Evolutionary conservation across 148 eudicot species (phyloP), one percentile per base, ranked within the genome.

Genomic region (Drosera capensis): DNA sequence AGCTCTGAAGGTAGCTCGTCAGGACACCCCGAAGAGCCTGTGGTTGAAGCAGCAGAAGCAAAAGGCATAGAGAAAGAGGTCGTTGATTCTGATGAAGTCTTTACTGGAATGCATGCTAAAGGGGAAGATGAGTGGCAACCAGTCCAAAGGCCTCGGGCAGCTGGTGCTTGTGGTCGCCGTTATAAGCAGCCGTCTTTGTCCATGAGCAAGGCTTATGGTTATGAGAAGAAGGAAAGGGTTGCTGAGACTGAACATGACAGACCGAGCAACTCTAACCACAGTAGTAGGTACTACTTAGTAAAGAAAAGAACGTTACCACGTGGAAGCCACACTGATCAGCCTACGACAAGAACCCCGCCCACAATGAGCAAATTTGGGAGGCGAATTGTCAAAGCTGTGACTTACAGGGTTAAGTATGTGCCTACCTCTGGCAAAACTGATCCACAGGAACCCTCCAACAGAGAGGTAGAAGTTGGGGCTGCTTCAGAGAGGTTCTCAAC

Each of bases 41-140:
- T 67, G 21, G 49, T 36, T 50, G 77, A 70, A 56, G 73, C 62
- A 67, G 54, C 38, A 45, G 20, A 44, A 8, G n/a, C n/a, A n/a
- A n/a, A n/a, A n/a, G n/a, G n/a, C n/a, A n/a, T n/a, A n/a, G 36
- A 20, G 37, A 66, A 64, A 53, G 63, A 54, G 42, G 53, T 48
- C 20, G 50, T 41, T 41, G 43, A 41, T 58, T 28, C 67, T 30
- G 53, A 45, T 59, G 71, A 71, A 54, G 50, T 60, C 43, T 43
- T 40, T 39, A 51, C 72, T 45, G 94, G 83, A 56, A 45, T 60
- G 53, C 65, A 59, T 52, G 66, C 63, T 72, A 95, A 81, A 68
- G 83, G 68, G 44, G 99, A 85, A 54, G 81, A 86, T 35, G 99
- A 82, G 40, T 92, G 99, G 99, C 94, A 81, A 57, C 76, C 95